Percentiles rank a stretch among this genome's conserved stretches.
Conservation (phyloP, 306 rosid genomes). For the Lablab purpureus region DNA sequence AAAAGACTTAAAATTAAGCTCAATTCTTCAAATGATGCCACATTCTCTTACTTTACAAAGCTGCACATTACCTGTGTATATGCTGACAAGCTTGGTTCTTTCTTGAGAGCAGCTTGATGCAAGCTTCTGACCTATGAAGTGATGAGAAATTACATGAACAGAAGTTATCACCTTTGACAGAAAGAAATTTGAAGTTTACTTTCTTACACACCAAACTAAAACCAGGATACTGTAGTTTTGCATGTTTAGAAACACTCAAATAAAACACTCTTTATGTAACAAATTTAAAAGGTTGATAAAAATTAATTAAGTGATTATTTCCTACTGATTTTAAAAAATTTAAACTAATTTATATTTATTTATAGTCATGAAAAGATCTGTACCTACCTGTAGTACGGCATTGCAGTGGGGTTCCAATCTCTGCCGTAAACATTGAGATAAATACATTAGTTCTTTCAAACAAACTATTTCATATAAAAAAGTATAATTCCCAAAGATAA, state of each 20-base stretch:
- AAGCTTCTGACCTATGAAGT: slow-evolving; percentile 64
- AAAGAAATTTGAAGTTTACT: neutral
- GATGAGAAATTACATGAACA: slow-evolving; percentile 18
- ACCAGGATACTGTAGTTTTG: neutral
- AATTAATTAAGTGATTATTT: neutral
- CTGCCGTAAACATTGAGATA: slow-evolving; percentile 51
- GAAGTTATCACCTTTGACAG: neutral
- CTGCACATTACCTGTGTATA: slow-evolving; percentile 69
- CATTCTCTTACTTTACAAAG: slow-evolving; percentile 1
- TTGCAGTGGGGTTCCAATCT: slow-evolving; percentile 62
- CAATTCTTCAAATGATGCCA: neutral
- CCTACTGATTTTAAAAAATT: too few species aligned
- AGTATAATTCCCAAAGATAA: slow-evolving; percentile 12
- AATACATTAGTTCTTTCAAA: slow-evolving; percentile 41
- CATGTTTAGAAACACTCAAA: neutral
- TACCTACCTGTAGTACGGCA: slow-evolving; percentile 73
- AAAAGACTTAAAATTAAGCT: neutral
- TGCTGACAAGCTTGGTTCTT: slow-evolving; percentile 61
- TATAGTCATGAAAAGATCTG: slow-evolving; percentile 11
- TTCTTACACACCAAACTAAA: neutral
- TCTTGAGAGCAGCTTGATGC: slow-evolving; percentile 78
- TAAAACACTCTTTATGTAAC: neutral
- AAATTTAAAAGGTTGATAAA: neutral
- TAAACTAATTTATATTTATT: neutral
- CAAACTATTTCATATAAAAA: neutral